Evolutionary conservation across 164 flowering plant species (phyloP).

Genomic region (Nelumbo lutea): DNA sequence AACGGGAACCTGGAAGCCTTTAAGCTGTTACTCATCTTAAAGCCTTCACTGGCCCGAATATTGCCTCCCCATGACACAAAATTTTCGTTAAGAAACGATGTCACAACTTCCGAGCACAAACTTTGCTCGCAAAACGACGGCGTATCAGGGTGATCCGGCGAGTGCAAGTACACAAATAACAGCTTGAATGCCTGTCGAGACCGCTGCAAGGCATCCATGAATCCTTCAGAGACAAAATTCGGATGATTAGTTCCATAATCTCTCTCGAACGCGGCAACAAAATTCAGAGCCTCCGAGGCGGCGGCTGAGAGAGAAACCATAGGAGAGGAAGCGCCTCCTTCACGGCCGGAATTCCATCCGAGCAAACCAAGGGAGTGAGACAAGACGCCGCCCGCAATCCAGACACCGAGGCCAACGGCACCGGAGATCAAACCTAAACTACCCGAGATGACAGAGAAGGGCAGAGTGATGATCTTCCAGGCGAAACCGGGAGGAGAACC

Average conservation of each 20-base stretch:
- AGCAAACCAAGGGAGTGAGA: constrained; percentile 61
- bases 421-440: constrained; percentile 81
- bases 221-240: constrained; percentile 67
- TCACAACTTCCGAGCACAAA: constrained; percentile 54
- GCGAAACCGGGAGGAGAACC: constrained; percentile 56
- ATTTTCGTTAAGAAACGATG: constrained; percentile 82
- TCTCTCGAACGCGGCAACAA: constrained; percentile 65
- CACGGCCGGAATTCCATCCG: constrained; percentile 40
- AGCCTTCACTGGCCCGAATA: constrained; percentile 86
- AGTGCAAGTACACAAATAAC: constrained; percentile 88
- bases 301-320: constrained; percentile 52
- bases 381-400: constrained; percentile 83
- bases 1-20: constrained; percentile 90
- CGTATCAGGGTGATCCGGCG: constrained; percentile 97
- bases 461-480: constrained; percentile 78
- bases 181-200: constrained; percentile 67
- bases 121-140: constrained; percentile 65
- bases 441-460: constrained; percentile 72
- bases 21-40: constrained; percentile 98
- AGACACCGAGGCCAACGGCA: constrained; percentile 76
- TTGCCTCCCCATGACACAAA: constrained; percentile 96
- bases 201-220: constrained; percentile 88
- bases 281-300: constrained; percentile 60
- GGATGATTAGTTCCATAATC: constrained; percentile 62
- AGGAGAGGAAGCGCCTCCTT: constrained; percentile 35